These are phyloP conservation scores for Symmetrospora coprosmae DNA, from an alignment of 768 basidiomycete genomes.

Conservation along the genomic window DNA sequence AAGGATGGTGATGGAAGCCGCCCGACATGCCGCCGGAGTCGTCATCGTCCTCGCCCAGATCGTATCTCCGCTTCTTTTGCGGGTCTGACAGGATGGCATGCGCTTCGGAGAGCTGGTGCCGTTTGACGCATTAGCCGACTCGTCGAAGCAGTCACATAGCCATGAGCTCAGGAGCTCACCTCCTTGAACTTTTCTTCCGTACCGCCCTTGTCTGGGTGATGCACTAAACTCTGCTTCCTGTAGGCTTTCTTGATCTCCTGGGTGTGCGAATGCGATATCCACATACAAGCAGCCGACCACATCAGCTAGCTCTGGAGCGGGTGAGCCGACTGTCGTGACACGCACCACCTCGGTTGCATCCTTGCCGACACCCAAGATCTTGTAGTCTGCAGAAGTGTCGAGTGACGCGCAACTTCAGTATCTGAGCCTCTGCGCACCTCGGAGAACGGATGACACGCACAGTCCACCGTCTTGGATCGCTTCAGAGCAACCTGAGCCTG, in stretches of 20 bases:
- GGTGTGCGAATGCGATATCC: no score
- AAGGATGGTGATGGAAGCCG: slow-evolving; percentile 21
- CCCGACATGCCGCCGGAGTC: slow-evolving; percentile 20
- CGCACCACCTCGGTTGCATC: slow-evolving; percentile 25
- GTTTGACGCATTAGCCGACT: not conserved
- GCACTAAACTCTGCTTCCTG: slow-evolving; percentile 56
- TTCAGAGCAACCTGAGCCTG: slow-evolving; percentile 71
- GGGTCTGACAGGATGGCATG: slow-evolving; percentile 69
- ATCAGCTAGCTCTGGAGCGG: no score
- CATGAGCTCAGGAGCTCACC: slow-evolving; percentile 18
- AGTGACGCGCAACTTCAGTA: not conserved
- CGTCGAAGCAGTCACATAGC: not conserved
- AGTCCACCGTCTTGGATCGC: slow-evolving; percentile 73
- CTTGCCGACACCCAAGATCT: slow-evolving; percentile 38
- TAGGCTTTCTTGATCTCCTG: slow-evolving; percentile 62
- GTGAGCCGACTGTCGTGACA: no score
- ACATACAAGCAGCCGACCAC: no score
- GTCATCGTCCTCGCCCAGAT: slow-evolving; percentile 30
- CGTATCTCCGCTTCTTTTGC: slow-evolving; percentile 32
- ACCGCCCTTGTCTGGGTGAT: slow-evolving; percentile 52
- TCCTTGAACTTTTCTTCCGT: slow-evolving; percentile 90
- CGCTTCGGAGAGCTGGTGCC: slow-evolving; percentile 57
- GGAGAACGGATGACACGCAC: not conserved
- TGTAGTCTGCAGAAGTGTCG: slow-evolving; percentile 26
- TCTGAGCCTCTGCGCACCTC: not conserved